Conservation (phyloP, 805 yeast species). For the Nakazawaea siamensis region DNA sequence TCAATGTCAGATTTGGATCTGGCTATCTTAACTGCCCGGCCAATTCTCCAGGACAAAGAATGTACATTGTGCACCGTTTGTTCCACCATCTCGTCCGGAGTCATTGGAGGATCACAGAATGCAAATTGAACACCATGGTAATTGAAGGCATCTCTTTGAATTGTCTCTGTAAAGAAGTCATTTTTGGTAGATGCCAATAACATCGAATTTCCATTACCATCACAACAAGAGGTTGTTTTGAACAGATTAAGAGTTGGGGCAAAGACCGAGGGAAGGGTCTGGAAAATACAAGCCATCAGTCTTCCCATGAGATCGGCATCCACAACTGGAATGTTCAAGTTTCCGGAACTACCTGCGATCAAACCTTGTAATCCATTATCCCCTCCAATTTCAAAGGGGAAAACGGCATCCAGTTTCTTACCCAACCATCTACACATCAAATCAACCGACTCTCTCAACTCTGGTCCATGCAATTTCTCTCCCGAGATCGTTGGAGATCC, state of each 20-base stretch:
- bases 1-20: slow-evolving; percentile 25
- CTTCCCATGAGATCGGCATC: slow-evolving; percentile 35
- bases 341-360: slow-evolving; percentile 17
- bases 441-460: slow-evolving; percentile 23
- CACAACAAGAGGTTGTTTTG: slow-evolving; percentile 21
- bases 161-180: slow-evolving; percentile 27
- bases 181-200: slow-evolving; percentile 23
- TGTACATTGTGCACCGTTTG: slow-evolving; percentile 25
- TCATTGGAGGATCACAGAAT: slow-evolving; percentile 27
- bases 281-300: slow-evolving; percentile 31
- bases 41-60: slow-evolving; percentile 37
- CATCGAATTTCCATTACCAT: slow-evolving; percentile 33
- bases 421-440: slow-evolving; percentile 21
- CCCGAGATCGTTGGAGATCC: slow-evolving; percentile 38
- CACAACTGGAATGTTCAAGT: slow-evolving; percentile 21
- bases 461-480: slow-evolving; percentile 32
- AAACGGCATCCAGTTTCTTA: slow-evolving; percentile 24
- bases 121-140: slow-evolving; percentile 33
- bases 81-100: slow-evolving; percentile 17
- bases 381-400: slow-evolving; percentile 36
- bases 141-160: slow-evolving; percentile 31
- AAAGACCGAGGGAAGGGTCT: slow-evolving; percentile 23
- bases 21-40: slow-evolving; percentile 29
- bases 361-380: slow-evolving; percentile 29
- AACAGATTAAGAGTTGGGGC: slow-evolving; percentile 9